Evolutionary conservation across 1,284 basidiomycete species (phyloP).

Genomic region (Fereydounia khargensis): DNA sequence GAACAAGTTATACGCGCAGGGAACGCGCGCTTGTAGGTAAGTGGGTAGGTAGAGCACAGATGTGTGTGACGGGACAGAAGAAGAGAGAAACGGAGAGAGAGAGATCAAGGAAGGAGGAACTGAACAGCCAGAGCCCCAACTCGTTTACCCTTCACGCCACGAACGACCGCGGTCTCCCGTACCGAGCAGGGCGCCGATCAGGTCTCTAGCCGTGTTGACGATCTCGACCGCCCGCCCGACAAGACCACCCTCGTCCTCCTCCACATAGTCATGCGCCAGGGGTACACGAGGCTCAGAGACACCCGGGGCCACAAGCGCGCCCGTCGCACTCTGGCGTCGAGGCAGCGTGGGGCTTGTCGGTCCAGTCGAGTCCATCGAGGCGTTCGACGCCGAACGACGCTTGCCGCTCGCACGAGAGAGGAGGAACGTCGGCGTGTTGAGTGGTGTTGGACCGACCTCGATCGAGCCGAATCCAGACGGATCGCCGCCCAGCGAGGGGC

Average conservation of each 20-base stretch:
- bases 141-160: conserved; percentile 28
- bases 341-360: conserved; percentile 38
- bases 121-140: no score
- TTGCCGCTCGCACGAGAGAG: conserved; percentile 33
- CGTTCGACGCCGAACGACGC: conserved; percentile 17
- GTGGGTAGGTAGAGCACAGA: no score
- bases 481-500: conserved; percentile 1
- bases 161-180: conserved; percentile 32
- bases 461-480: conserved; percentile 1
- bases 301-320: conserved; percentile 48
- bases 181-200: conserved; percentile 46
- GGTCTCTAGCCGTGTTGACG: conserved; percentile 53
- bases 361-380: conserved; percentile 17
- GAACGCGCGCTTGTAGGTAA: no score
- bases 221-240: conserved; percentile 54
- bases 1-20: no score
- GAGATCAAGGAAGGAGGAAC: no score
- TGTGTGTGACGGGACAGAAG: no score
- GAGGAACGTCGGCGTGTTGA: conserved; percentile 51
- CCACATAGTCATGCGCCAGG: conserved; percentile 52
- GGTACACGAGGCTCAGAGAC: conserved; percentile 46
- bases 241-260: conserved; percentile 54
- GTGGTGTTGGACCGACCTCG: conserved; percentile 48
- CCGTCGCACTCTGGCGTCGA: conserved; percentile 40
- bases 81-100: no score